Evolutionary conservation across 257 asterid genomes (phyloP), one percentile per base, ranked within the genome.

Genomic region (Eustoma russellianum): DNA sequence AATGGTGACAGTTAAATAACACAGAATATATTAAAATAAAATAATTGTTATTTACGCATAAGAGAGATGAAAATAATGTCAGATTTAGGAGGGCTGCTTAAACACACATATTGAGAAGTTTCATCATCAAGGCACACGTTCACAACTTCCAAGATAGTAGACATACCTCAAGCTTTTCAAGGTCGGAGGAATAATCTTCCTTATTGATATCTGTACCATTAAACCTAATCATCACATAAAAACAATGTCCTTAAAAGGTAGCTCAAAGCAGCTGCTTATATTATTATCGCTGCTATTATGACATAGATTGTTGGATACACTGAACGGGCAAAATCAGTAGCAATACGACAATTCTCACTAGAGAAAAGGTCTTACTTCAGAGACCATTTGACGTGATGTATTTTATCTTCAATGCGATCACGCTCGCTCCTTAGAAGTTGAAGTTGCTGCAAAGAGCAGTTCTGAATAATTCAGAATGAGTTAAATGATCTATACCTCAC

Each of bases 361-460:
- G 17, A 18, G 55, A 57, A 34, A 58, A 16, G 11, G 19, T 60
- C 57, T 67, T 81, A 85, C 99, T 80, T 79, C 61, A 80, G 78
- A 61, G 78, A 80, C 97, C 99, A 92, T 78, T 74, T 76, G 57
- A 88, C 70, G 68, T 85, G 94, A 67, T 92, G 90, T 55, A 83
- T 79, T 62, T 66, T 53, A 70, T 88, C 95, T 69, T 92, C 99
- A n/a, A 92, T 79, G 66, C 48, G 78, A 75, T 85, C 95, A 43
- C 94, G 93, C 70, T 85, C 72, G 62, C 64, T 82, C 80, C 97
- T 83, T 76, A 81, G 62, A 61, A 75, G 55, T 52, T 73, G 95
- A 78, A 85, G 97, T 72, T 81, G 60, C 99, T 92, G 75, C 69
- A 73, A n/a, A 57, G 41, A 57, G 64, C 48, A 9, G 50, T 46